These are phyloP conservation scores for Leishmania turanica DNA, from an alignment of 208 protist genomes.

Conservation along the genomic window DNA sequence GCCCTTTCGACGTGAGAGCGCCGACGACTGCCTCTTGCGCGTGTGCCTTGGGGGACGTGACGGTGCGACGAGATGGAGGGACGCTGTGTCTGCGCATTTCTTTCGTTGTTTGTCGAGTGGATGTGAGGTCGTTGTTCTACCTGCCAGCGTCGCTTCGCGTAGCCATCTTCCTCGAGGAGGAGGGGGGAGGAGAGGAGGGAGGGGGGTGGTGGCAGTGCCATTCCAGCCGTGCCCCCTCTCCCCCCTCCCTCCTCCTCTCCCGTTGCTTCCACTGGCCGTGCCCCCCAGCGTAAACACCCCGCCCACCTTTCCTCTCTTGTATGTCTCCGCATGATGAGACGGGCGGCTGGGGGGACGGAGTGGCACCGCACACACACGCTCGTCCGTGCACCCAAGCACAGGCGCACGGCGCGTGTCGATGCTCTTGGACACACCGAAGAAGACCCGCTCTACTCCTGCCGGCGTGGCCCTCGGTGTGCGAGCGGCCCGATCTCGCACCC, in stretches of 20 bases:
- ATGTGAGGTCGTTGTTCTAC: neutral
- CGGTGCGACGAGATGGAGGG: neutral
- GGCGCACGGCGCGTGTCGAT: neutral
- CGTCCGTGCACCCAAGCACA: neutral
- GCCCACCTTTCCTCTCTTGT: neutral
- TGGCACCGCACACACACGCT: neutral
- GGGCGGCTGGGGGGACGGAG: neutral
- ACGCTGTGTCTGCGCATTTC: no score
- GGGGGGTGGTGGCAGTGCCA: neutral
- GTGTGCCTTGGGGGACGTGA: neutral
- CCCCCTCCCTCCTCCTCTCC: neutral
- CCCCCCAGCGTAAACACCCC: neutral
- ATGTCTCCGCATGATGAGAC: neutral
- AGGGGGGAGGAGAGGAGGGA: neutral
- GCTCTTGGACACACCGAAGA: neutral
- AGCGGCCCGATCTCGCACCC: no score
- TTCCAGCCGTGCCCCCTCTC: neutral
- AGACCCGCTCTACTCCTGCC: neutral
- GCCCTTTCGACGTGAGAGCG: no score
- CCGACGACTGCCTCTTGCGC: no score
- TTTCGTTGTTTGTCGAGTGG: neutral
- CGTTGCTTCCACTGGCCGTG: neutral
- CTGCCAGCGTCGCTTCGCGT: neutral
- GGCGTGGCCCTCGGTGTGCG: neutral
- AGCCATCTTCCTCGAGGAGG: neutral